These are phyloP conservation scores for Fusarium vanettenii DNA, from an alignment of 2,329 filamentous ascomycete species.

Conservation along the genomic window DNA sequence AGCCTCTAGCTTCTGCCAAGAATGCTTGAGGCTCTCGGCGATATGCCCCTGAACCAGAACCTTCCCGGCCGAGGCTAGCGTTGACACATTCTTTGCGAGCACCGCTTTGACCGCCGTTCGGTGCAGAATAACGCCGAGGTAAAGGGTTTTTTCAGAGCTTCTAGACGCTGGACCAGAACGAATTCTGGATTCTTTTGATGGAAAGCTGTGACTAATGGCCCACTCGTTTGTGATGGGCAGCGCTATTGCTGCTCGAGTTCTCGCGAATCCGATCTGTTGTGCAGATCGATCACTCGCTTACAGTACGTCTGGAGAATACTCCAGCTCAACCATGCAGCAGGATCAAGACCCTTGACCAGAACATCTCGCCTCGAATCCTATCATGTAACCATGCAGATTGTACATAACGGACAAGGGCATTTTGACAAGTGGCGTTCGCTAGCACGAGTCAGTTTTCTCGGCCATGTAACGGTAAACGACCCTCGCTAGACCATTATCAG, in stretches of 20 bases:
- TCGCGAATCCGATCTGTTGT: not conserved
- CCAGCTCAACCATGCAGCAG: not conserved
- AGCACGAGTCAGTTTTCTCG: not conserved
- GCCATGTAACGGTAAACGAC: not conserved
- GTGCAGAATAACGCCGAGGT: not conserved
- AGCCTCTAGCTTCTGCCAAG: not conserved
- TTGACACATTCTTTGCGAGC: not conserved
- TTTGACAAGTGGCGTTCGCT: not conserved
- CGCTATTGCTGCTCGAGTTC: not conserved
- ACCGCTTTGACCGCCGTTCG: not conserved
- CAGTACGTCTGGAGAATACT: not conserved
- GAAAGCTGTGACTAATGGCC: not conserved
- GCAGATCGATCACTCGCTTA: not conserved
- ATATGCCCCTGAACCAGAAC: not conserved
- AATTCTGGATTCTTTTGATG: not conserved
- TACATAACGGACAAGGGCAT: not conserved
- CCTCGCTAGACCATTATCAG: not conserved
- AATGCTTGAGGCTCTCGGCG: constrained; percentile 1
- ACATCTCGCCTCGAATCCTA: not conserved
- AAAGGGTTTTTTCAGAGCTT: not conserved
- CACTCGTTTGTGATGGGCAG: not conserved
- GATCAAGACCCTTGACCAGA: not conserved
- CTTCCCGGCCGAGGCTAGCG: constrained; percentile 3
- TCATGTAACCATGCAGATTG: not conserved
- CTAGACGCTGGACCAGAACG: not conserved